Conservation (phyloP, 805 yeast genomes). For the Zygosaccharomyces bailii region DNA sequence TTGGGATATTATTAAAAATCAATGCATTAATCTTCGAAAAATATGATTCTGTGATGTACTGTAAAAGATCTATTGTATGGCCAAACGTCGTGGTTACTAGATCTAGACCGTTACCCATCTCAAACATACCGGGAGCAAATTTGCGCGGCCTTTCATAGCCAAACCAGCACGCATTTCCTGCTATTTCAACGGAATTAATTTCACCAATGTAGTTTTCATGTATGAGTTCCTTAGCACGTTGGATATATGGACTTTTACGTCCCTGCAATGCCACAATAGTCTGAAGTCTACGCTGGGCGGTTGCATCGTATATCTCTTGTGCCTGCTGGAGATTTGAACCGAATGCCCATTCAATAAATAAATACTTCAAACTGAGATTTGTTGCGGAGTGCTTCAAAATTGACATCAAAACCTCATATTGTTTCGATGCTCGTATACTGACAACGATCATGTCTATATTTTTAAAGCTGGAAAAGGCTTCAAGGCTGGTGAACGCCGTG, state of each 20-base stretch:
- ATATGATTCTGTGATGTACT: slow-evolving; percentile 33
- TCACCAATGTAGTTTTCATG: slow-evolving; percentile 32
- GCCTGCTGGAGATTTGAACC: slow-evolving; percentile 28
- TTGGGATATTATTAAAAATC: slow-evolving; percentile 32
- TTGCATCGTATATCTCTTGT: slow-evolving; percentile 26
- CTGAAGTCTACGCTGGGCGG: slow-evolving; percentile 28
- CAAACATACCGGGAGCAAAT: slow-evolving; percentile 29
- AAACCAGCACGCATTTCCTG: slow-evolving; percentile 35
- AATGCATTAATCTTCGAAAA: slow-evolving; percentile 29
- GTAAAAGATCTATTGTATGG: slow-evolving; percentile 33
- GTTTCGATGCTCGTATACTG: slow-evolving; percentile 23
- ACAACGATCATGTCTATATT: slow-evolving; percentile 31
- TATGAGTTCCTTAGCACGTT: slow-evolving; percentile 32
- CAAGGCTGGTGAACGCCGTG: slow-evolving; percentile 26
- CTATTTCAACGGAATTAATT: slow-evolving; percentile 32
- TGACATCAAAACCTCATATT: slow-evolving; percentile 20
- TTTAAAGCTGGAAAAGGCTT: slow-evolving; percentile 22
- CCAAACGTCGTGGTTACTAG: slow-evolving; percentile 32
- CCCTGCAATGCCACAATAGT: slow-evolving; percentile 34
- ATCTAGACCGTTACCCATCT: slow-evolving; percentile 29
- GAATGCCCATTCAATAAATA: slow-evolving; percentile 33
- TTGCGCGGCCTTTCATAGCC: slow-evolving; percentile 32
- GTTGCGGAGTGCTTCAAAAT: slow-evolving; percentile 23
- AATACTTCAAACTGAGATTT: slow-evolving; percentile 26
- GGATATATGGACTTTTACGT: slow-evolving; percentile 32